Evolutionary conservation across 1,284 basidiomycete genomes (phyloP).

Genomic region (Boletus semigastroideus): DNA sequence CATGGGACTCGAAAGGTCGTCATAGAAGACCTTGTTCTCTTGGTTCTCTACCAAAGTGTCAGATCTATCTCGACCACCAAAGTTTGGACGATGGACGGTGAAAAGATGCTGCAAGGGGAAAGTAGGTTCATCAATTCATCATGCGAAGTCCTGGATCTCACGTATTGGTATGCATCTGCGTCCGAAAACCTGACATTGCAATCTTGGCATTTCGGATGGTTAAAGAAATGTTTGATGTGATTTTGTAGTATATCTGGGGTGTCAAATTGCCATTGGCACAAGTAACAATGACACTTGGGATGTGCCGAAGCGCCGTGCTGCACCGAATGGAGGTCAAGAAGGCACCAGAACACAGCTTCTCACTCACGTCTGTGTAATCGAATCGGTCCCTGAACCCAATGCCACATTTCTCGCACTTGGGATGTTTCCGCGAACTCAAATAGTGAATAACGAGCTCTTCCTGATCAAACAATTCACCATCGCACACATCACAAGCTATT

Average conservation of each 20-base stretch:
- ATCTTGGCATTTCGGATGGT: slow-evolving; percentile 30
- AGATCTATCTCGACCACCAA: slow-evolving; percentile 9
- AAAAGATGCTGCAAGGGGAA: slow-evolving; percentile 27
- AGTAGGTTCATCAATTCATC: slow-evolving; percentile 4
- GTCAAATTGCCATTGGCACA: slow-evolving; percentile 38
- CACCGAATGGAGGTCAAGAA: slow-evolving; percentile 8
- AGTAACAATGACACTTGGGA: slow-evolving; percentile 32
- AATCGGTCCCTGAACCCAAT: slow-evolving; percentile 30
- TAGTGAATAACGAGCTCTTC: slow-evolving; percentile 29
- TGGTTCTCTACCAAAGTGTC: not conserved
- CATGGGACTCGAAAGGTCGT: slow-evolving; percentile 8
- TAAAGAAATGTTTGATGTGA: slow-evolving; percentile 35
- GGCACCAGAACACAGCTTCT: not conserved
- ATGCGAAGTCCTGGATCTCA: slow-evolving; percentile 13
- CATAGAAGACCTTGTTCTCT: slow-evolving; percentile 1
- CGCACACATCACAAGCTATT: slow-evolving; percentile 28
- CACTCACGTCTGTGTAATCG: slow-evolving; percentile 33
- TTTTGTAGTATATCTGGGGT: slow-evolving; percentile 27
- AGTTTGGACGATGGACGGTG: slow-evolving; percentile 23
- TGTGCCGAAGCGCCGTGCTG: slow-evolving; percentile 32
- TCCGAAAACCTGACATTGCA: slow-evolving; percentile 32
- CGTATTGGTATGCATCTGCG: slow-evolving; percentile 32
- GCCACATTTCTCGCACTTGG: slow-evolving; percentile 26
- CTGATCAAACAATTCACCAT: slow-evolving; percentile 23
- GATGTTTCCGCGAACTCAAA: slow-evolving; percentile 26